Percentiles rank a stretch among this genome's conserved stretches.
Evolutionary conservation across 768 basidiomycete species (phyloP).

Genomic region (Boletus sp.): DNA sequence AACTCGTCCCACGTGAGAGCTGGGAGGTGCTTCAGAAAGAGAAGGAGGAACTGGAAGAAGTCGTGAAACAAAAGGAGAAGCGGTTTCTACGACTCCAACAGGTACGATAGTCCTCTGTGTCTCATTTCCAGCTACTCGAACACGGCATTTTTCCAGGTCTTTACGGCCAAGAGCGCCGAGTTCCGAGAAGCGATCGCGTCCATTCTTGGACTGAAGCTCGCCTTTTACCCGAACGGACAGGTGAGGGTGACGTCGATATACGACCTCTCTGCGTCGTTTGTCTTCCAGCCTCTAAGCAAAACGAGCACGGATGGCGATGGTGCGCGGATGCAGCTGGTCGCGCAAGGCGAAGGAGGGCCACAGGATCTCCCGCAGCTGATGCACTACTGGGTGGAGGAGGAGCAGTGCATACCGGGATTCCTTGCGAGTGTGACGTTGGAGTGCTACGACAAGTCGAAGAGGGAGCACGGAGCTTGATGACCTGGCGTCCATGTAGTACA

Average conservation of each 20-base stretch:
- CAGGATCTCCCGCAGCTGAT: conserved; percentile 73
- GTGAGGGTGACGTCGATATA: conserved; percentile 89
- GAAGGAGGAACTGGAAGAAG: conserved; percentile 63
- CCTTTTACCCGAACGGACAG: conserved; percentile 88
- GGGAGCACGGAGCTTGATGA: conserved; percentile 13
- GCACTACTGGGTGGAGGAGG: conserved; percentile 83
- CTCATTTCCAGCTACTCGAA: too few species aligned
- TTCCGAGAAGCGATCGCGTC: conserved; percentile 90
- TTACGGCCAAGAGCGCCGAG: conserved; percentile 80
- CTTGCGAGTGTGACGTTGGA: conserved; percentile 86
- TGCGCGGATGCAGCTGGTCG: conserved; percentile 69
- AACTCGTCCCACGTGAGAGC: conserved; percentile 72
- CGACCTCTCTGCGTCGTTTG: conserved; percentile 83
- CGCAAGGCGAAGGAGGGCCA: conserved; percentile 71
- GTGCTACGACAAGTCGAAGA: conserved; percentile 77
- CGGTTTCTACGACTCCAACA: conserved; percentile 76
- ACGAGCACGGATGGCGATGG: conserved; percentile 37
- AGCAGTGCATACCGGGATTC: conserved; percentile 87
- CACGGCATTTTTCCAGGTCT: conserved; percentile 57
- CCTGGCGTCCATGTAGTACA: too few species aligned
- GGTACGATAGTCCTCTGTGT: conserved; percentile 37
- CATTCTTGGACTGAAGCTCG: conserved; percentile 87
- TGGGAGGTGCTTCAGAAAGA: conserved; percentile 72
- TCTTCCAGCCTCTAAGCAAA: conserved; percentile 66
- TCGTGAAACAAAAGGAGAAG: conserved; percentile 77